phyloP scores from a whole-genome alignment of 1,139 yeast genomes.

The Taphrina flavorubra region DNA sequence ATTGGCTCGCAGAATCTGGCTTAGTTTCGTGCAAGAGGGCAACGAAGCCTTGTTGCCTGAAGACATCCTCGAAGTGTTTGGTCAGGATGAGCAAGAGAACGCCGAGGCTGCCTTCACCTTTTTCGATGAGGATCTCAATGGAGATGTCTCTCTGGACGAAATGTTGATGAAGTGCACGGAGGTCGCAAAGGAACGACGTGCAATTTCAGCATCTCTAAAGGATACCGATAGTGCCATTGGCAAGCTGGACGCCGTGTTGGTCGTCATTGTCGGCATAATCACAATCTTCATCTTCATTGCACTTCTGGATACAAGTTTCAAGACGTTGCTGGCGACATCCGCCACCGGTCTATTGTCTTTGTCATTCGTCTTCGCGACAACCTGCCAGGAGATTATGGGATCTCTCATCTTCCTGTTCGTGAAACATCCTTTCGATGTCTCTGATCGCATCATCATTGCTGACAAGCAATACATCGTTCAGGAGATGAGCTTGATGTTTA shows the following conservation, averaged over 20 bases:
- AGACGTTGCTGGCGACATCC: constrained; percentile 55
- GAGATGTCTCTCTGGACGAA: constrained; percentile 54
- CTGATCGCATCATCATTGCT: constrained; percentile 53
- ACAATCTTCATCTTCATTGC: constrained; percentile 54
- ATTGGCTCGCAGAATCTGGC: constrained; percentile 55
- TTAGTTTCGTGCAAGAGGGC: constrained; percentile 55
- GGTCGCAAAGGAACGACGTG: constrained; percentile 52
- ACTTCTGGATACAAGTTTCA: constrained; percentile 55
- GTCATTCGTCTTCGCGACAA: constrained; percentile 54
- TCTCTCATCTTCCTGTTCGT: constrained; percentile 56
- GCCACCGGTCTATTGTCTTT: constrained; percentile 55
- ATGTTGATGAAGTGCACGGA: constrained; percentile 51
- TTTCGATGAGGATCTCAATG: constrained; percentile 53
- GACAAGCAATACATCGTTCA: constrained; percentile 49
- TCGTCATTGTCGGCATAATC: constrained; percentile 52
- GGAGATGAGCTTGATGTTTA: constrained; percentile 53
- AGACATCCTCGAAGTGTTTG: constrained; percentile 54
- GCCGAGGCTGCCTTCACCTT: constrained; percentile 52
- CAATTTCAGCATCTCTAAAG: constrained; percentile 53
- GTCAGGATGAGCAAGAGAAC: constrained; percentile 50
- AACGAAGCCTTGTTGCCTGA: constrained; percentile 51
- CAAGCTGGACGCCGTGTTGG: constrained; percentile 53
- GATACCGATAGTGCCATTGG: constrained; percentile 56
- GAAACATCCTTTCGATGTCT: constrained; percentile 57
- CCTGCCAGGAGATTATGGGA: constrained; percentile 54